A percentile compares a stretch with the other conserved stretches of the same genome.
These are phyloP conservation scores for Leersia perrieri DNA, from an alignment of 176 grass and related monocot genomes.

Conservation along the genomic window DNA sequence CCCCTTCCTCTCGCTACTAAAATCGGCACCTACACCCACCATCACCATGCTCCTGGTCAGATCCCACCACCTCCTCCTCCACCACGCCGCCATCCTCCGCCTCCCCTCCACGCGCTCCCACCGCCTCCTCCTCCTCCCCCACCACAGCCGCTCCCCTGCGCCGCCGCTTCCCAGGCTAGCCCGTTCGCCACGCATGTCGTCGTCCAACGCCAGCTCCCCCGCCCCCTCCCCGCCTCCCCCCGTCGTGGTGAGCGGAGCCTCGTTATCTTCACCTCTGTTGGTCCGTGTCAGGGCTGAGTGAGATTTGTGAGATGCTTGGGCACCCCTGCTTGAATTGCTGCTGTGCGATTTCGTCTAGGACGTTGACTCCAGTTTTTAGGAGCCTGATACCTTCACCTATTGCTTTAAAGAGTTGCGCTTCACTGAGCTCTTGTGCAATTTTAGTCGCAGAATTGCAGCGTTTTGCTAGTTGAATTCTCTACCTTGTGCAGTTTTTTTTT, in stretches of 20 bases:
- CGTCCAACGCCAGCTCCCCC: conserved; percentile 44
- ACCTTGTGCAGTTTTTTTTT: no score
- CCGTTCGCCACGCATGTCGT: conserved; percentile 43
- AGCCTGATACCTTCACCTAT: no score
- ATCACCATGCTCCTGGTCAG: conserved; percentile 70
- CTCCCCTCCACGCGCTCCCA: conserved; percentile 21
- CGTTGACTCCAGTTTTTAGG: no score
- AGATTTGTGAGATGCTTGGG: no score
- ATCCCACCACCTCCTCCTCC: conserved; percentile 61
- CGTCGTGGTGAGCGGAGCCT: conserved; percentile 33
- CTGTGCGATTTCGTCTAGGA: no score
- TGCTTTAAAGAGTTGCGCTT: no score
- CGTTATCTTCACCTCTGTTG: background rate
- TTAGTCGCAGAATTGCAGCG: no score
- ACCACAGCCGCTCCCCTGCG: conserved; percentile 1
- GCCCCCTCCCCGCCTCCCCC: conserved; percentile 33
- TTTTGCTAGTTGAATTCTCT: no score
- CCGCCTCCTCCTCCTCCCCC: conserved; percentile 31
- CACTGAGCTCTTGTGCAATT: no score
- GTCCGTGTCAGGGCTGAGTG: background rate
- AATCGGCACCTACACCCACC: conserved; percentile 22
- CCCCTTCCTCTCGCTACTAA: conserved; percentile 37
- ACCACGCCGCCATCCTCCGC: conserved; percentile 43
- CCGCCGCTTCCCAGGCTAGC: background rate
- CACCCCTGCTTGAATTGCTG: no score